A percentile compares a stretch with the other conserved stretches of the same genome.
These are phyloP conservation scores for Fagopyrum tataricum DNA, from an alignment of 148 eudicot species.

Conservation along the genomic window DNA sequence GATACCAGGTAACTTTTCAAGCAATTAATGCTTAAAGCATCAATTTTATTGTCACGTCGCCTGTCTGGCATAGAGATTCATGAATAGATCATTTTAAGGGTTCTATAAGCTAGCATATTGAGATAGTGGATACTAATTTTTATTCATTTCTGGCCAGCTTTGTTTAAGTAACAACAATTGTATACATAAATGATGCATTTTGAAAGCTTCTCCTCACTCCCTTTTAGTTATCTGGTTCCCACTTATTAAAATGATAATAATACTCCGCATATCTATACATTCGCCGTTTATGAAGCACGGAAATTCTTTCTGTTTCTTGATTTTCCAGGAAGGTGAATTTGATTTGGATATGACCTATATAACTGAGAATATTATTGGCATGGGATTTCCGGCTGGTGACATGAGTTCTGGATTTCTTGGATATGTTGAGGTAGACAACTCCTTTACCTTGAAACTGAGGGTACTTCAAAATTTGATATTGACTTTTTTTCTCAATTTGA, in stretches of 20 bases:
- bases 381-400: slow-evolving; percentile 99
- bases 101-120: background rate
- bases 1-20: slow-evolving; percentile 78
- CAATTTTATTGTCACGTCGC: background rate
- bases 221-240: background rate
- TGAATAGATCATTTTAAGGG: background rate
- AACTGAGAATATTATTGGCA: slow-evolving; percentile 86
- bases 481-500: background rate
- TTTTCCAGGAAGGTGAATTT: slow-evolving; percentile 79
- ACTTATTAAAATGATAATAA: background rate
- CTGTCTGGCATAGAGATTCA: background rate
- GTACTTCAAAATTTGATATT: background rate
- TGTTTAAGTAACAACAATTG: background rate
- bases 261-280: background rate
- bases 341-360: slow-evolving; percentile 95
- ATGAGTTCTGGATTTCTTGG: slow-evolving; percentile 93
- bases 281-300: background rate
- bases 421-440: slow-evolving; percentile 72
- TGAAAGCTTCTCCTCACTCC: background rate
- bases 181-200: background rate
- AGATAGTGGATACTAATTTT: background rate
- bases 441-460: background rate
- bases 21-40: background rate
- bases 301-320: slow-evolving; percentile 2
- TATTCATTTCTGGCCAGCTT: background rate